Base-by-base conservation (phyloP, 2,329 filamentous ascomycete genomes). In the Aspergillus luchuensis region DNA sequence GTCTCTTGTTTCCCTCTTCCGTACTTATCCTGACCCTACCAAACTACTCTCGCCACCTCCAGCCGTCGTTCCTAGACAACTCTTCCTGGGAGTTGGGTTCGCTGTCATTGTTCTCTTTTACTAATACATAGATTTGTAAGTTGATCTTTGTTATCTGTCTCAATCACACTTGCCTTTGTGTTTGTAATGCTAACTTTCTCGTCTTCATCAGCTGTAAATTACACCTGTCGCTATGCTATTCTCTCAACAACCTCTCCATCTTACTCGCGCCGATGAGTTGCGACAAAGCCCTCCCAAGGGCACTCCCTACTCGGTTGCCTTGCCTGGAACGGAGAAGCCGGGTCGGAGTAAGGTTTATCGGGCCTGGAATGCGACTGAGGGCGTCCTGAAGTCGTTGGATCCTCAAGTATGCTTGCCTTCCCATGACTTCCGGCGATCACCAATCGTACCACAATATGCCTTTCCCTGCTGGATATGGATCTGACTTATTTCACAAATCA, bases 301-400 rank as follows among this genome's bases (percentile, higher is more conserved):
- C 65, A 81, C 86, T 52, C 91, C 92, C 1, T 95, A 95, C 74
- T 90, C 89, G 49, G 81, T 97, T 13, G 81, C 91, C 11, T 70
- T 99, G 19, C 89, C 92, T 0, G 90, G 90, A 63, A 89, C 89
- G 50, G 86, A 91, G 76, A 81, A 83, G 62, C 87, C 91, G 52
- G 90, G 88, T 61, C 88, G 92, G 67, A 90, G 85, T 53, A 80
- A 87, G 50, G 79, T 96, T 65, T 98, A 98, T 79, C 87, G 95
- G 63, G 89, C 97, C 77, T 96, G 89, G 87, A 86, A 86, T 65
- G 89, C 89, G 72, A 83, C 84, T 60, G 88, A 96, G 77, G 86
- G 85, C 61, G 82, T 96, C 59, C 78, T 96, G 45, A 83, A 85
- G 70, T 89, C 89, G 5, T 80, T 91, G 65, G 89, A 95, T 72